Evolutionary conservation across 371 early-diverging fungal genomes (phyloP).

Genomic region (Circinella minor): DNA sequence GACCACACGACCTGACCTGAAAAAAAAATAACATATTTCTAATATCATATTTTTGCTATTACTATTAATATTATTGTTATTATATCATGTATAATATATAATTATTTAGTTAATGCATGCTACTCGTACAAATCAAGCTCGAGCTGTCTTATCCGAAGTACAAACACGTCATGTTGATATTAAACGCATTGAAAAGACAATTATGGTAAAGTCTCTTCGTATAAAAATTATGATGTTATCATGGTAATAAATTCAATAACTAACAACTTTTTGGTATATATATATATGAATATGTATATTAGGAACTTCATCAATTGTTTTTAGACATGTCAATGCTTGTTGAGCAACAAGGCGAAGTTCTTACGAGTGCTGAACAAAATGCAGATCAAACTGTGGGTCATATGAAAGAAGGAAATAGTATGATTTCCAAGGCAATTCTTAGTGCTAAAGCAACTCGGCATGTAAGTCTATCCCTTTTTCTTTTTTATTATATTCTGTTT

Average conservation of each 20-base stretch:
- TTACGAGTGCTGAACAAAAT: slow-evolving; percentile 70
- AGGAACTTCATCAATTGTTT: slow-evolving; percentile 23
- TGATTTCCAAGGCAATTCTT: slow-evolving; percentile 67
- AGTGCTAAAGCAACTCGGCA: slow-evolving; percentile 72
- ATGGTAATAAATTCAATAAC: background rate
- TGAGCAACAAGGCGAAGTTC: slow-evolving; percentile 71
- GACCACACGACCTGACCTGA: no score
- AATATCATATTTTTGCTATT: no score
- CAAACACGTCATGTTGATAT: slow-evolving; percentile 83
- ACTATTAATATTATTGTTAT: no score
- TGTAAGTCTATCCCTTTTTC: slow-evolving; percentile 32
- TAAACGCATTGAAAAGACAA: slow-evolving; percentile 76
- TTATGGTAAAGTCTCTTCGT: slow-evolving; percentile 55
- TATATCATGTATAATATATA: no score
- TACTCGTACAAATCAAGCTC: slow-evolving; percentile 74
- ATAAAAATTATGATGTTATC: background rate
- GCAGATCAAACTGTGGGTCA: slow-evolving; percentile 64
- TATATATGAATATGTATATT: background rate
- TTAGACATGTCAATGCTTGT: slow-evolving; percentile 83
- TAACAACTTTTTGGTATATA: no score
- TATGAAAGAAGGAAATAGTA: slow-evolving; percentile 67
- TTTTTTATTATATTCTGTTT: background rate
- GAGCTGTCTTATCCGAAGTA: slow-evolving; percentile 74
- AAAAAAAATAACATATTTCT: no score
- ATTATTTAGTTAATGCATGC: slow-evolving; percentile 61